These are phyloP conservation scores for Fusarium mangiferae DNA, from an alignment of 2,329 filamentous ascomycete species.

Conservation along the genomic window DNA sequence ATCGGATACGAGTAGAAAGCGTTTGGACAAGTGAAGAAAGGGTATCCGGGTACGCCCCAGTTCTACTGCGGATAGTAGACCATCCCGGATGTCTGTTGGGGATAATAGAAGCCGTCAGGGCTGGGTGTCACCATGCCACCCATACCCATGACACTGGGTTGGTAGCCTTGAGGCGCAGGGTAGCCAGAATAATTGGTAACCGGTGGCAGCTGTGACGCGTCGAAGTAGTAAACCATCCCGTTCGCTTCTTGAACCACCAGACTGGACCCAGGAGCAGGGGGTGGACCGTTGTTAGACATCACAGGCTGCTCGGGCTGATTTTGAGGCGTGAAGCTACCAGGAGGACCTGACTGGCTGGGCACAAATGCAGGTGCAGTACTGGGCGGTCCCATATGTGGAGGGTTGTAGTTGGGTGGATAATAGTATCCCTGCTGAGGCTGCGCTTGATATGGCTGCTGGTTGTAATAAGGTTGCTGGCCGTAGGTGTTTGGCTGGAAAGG, in stretches of 20 bases:
- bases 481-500: conserved; percentile 85
- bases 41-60: conserved; percentile 37
- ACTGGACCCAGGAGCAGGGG: conserved; percentile 50
- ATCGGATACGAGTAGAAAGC: conserved; percentile 43
- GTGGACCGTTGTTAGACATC: conserved; percentile 46
- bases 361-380: conserved; percentile 67
- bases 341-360: conserved; percentile 60
- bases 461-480: conserved; percentile 65
- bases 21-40: conserved; percentile 39
- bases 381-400: conserved; percentile 62
- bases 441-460: conserved; percentile 57
- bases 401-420: conserved; percentile 67
- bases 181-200: conserved; percentile 61
- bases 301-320: conserved; percentile 52
- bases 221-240: conserved; percentile 96
- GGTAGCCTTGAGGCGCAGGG: conserved; percentile 63
- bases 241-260: conserved; percentile 87
- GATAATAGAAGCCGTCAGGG: conserved; percentile 77
- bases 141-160: conserved; percentile 72
- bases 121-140: conserved; percentile 81
- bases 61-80: conserved; percentile 71
- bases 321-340: conserved; percentile 55
- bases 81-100: conserved; percentile 64
- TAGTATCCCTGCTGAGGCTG: conserved; percentile 71
- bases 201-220: conserved; percentile 76